Percentiles rank a stretch among this genome's conserved stretches.
phyloP scores from a whole-genome alignment of 2,329 filamentous ascomycete species.

The Bipolaris bicolor region DNA sequence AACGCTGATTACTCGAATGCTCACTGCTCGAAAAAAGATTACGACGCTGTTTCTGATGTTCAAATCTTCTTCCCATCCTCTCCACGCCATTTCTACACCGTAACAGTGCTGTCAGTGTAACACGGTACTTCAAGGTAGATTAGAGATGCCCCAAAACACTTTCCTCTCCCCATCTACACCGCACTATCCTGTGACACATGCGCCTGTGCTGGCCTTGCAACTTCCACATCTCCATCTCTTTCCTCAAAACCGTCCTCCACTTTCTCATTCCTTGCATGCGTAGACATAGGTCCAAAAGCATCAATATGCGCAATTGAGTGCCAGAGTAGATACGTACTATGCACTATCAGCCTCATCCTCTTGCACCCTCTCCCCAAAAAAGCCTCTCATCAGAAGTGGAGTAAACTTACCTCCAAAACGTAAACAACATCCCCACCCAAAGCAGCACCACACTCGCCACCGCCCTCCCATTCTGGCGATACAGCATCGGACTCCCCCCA shows the following conservation, averaged over 20 bases:
- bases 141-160: not conserved
- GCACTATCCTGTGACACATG: not conserved
- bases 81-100: too few species aligned
- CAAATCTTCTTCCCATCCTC: too few species aligned
- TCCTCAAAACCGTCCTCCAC: not conserved
- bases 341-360: too few species aligned
- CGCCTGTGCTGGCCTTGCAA: not conserved
- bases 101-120: too few species aligned
- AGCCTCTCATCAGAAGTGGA: not conserved
- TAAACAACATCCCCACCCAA: slow-evolving; percentile 60
- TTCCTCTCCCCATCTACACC: not conserved
- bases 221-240: not conserved
- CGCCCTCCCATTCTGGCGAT: slow-evolving; percentile 58
- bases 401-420: slow-evolving; percentile 52
- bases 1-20: too few species aligned
- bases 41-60: too few species aligned
- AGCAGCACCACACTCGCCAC: slow-evolving; percentile 60
- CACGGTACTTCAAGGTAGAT: too few species aligned
- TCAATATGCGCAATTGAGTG: slow-evolving; percentile 49
- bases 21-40: too few species aligned
- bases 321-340: slow-evolving; percentile 50
- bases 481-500: slow-evolving; percentile 50
- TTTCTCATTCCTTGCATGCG: slow-evolving; percentile 39
- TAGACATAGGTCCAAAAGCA: slow-evolving; percentile 47
- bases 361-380: too few species aligned